These are phyloP conservation scores for Cutaneotrichosporon cutaneum DNA, from an alignment of 1,284 basidiomycete species.

Conservation along the genomic window DNA sequence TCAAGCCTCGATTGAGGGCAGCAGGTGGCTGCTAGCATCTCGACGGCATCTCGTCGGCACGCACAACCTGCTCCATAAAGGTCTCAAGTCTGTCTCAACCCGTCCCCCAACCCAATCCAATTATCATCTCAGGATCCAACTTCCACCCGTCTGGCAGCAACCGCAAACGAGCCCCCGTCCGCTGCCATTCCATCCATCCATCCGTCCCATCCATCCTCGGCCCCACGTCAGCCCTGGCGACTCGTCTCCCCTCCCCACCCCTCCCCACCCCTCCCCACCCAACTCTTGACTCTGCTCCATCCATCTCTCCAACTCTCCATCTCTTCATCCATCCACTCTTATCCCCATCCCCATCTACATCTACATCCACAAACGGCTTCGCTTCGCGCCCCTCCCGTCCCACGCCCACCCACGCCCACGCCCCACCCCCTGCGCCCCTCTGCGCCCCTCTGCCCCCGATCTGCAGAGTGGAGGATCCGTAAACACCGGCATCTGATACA, in stretches of 20 bases:
- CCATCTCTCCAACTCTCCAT: neutral
- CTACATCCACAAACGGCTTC: neutral
- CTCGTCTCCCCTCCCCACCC: neutral
- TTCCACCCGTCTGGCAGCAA: too few relatives aligned
- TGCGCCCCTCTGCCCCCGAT: neutral
- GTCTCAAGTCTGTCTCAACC: too few relatives aligned
- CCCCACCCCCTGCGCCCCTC: neutral
- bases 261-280: neutral
- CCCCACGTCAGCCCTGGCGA: neutral
- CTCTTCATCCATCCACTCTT: slow-evolving; percentile 2
- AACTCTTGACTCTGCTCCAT: neutral
- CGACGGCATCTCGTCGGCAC: too few relatives aligned
- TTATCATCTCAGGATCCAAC: too few relatives aligned
- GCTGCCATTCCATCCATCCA: too few relatives aligned
- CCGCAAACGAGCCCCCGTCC: too few relatives aligned
- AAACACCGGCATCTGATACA: neutral
- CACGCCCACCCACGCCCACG: neutral
- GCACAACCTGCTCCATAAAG: too few relatives aligned
- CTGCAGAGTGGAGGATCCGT: neutral
- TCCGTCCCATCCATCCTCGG: too few relatives aligned
- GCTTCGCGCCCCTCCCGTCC: neutral
- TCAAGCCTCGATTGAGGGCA: too few relatives aligned
- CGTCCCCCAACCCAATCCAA: too few relatives aligned
- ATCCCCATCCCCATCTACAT: neutral
- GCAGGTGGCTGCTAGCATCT: too few relatives aligned